Evolutionary conservation across 768 basidiomycete species (phyloP).

Genomic region (Phlebiopsis gigantea): DNA sequence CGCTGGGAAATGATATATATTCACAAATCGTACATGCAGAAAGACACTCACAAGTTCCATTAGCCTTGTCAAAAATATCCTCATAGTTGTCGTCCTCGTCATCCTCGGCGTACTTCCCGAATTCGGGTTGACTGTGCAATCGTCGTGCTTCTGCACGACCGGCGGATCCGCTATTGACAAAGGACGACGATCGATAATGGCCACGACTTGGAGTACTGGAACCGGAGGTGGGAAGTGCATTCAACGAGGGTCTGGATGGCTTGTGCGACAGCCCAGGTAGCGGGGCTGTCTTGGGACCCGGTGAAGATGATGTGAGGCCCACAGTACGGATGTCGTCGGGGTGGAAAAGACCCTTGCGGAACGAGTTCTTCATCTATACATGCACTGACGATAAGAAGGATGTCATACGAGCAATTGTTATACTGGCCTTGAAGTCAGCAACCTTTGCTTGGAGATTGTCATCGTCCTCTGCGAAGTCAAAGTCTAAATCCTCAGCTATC

Average conservation of each 20-base stretch:
- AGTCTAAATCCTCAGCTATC: constrained; percentile 91
- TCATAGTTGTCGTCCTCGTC: constrained; percentile 95
- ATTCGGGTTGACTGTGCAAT: constrained; percentile 52
- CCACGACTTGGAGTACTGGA: constrained; percentile 23
- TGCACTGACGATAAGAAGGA: background rate
- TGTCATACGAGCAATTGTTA: background rate
- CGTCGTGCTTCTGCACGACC: constrained; percentile 62
- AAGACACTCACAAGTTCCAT: constrained; percentile 53
- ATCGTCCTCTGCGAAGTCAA: constrained; percentile 77
- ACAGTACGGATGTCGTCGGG: constrained; percentile 85
- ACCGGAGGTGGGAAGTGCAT: constrained; percentile 29
- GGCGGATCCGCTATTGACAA: constrained; percentile 42
- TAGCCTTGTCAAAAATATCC: constrained; percentile 84
- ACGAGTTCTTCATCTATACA: constrained; percentile 60
- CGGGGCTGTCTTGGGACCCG: constrained; percentile 66
- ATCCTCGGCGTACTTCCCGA: constrained; percentile 82
- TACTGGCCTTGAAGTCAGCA: constrained; percentile 71
- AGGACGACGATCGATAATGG: constrained; percentile 53
- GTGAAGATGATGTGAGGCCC: constrained; percentile 43
- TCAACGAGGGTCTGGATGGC: constrained; percentile 48
- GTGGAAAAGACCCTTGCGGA: constrained; percentile 75
- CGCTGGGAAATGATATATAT: constrained; percentile 29
- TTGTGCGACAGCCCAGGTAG: constrained; percentile 51
- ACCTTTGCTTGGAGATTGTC: constrained; percentile 69
- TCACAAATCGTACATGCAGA: too few relatives aligned